Evolutionary conservation across 495 filamentous ascomycete species (phyloP), one percentile per base, ranked within the genome.

Genomic region (Talaromyces stipitatus): DNA sequence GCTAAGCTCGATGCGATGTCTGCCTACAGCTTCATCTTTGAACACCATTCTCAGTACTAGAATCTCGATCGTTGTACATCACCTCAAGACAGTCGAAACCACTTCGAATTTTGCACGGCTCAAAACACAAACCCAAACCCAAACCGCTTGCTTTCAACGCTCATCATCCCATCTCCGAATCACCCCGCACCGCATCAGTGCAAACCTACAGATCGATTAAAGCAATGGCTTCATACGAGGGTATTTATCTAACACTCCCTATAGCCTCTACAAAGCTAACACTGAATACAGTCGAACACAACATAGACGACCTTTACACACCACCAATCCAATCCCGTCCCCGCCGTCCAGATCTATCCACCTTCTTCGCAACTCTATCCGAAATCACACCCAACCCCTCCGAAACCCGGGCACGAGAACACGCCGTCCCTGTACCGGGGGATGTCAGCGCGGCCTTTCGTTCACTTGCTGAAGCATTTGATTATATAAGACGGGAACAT

Each of bases 261-360:
- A 33, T 4, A 33, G 32, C 32, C 11, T n/a, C 32, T 33, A 33
- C 11, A 33, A 4, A 38, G 4, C n/a, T n/a, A 38, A 29, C 22
- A 8, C 47, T 51, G 23, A 51, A 7, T 14, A 29, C 27, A 96
- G 91, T 92, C 66, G 92, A 96, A 70, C 92, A 97, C 77, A 87
- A 86, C 67, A 88, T 74, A 26, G 66, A 69, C 36, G 68, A 75
- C 57, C 75, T 73, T 53, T 65, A 73, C 33, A 51, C 69, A 48
- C 55, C 58, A 50, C 58, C 59, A 45, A 65, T 28, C 61, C 73
- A 54, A 59, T 64, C 56, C 33, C 74, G 61, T 62, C 75, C 63
- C 57, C 85, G 84, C 50, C 88, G 89, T 47, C 84, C 90, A 33
- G 90, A 95, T 73, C 87, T 96, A 72, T 86, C 87, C 47, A 89